Base-by-base conservation (phyloP, 306 rosid species). In the Lagenaria siceraria region DNA sequence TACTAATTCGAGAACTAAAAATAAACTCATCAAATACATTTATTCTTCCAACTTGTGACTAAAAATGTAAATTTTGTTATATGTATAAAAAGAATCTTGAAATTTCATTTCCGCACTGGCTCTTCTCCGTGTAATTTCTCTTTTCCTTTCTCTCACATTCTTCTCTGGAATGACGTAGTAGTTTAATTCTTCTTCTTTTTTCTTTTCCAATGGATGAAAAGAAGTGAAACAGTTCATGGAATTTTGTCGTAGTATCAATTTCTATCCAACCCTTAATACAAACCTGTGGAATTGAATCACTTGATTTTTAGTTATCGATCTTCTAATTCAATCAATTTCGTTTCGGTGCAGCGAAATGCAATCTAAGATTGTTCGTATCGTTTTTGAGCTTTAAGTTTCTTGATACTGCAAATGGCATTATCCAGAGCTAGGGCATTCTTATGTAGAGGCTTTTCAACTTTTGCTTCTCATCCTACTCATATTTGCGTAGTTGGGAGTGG, bases 401-500 rank as follows among this genome's bases (percentile, higher is more conserved):
- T 48, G 76, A 70, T 46, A 13, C 38, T 38, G 53, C 78, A 64
- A 77, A 74, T 84, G 90, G 84, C 78, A 31, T 81, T 83, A 59
- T 78, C 62, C 8, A 79, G 54, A 80, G 82, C 88, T 70, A 76
- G 85, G 76, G 73, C 68, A 15, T 84, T 80, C 79, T 64, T 94
- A 17, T 78, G 66, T 15, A 86, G 90, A 86, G 75, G 90, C 59
- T 89, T 90, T 61, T 82, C 98, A 2, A 79, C 86, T 63, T 42
- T 83, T 73, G 71, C 86, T 73, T 83, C 88, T 7, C 83, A 80
- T 7, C 82, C 91, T 48, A 81, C 87, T 52, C 87, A 86, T n/a
- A 87, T 95, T 31, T 95, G 97, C 69, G 86, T 95, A 0, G 98
- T 95, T 61, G 97, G 98, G 80, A 95, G 97, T 77, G 98, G 97